These are phyloP conservation scores for Pythium oligandrum DNA, from an alignment of 352 stramenopile genomes.

Conservation along the genomic window DNA sequence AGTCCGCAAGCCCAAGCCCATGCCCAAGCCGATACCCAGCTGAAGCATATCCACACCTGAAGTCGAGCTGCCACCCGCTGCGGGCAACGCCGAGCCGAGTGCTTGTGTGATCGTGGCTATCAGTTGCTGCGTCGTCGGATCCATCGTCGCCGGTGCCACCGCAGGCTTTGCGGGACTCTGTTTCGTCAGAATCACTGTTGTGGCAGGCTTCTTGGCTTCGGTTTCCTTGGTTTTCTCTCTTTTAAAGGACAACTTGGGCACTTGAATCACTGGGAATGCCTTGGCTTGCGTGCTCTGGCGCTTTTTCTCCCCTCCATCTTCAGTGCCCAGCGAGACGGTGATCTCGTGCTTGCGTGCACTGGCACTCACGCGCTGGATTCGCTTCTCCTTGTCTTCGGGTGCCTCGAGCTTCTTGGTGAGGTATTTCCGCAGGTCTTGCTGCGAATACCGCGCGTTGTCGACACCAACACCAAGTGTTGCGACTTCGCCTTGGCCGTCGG, in stretches of 20 bases:
- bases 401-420: constrained; percentile 84
- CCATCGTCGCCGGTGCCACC: constrained; percentile 9
- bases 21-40: constrained; percentile 81
- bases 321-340: constrained; percentile 23
- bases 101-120: constrained; percentile 76
- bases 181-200: no score
- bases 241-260: constrained; percentile 47
- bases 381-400: constrained; percentile 50
- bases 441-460: constrained; percentile 46
- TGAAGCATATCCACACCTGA: constrained; percentile 63
- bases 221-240: background rate
- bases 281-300: background rate
- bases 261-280: constrained; percentile 47
- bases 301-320: background rate
- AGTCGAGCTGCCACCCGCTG: constrained; percentile 9
- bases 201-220: no score
- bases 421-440: constrained; percentile 77
- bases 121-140: constrained; percentile 56
- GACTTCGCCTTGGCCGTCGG: constrained; percentile 62
- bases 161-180: no score
- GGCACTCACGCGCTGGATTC: constrained; percentile 40
- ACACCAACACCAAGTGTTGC: constrained; percentile 68
- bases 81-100: constrained; percentile 41
- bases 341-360: constrained; percentile 71
- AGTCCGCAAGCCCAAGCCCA: constrained; percentile 83